phyloP scores from a whole-genome alignment of 441 rosid species.

The Brassica hybrid region DNA sequence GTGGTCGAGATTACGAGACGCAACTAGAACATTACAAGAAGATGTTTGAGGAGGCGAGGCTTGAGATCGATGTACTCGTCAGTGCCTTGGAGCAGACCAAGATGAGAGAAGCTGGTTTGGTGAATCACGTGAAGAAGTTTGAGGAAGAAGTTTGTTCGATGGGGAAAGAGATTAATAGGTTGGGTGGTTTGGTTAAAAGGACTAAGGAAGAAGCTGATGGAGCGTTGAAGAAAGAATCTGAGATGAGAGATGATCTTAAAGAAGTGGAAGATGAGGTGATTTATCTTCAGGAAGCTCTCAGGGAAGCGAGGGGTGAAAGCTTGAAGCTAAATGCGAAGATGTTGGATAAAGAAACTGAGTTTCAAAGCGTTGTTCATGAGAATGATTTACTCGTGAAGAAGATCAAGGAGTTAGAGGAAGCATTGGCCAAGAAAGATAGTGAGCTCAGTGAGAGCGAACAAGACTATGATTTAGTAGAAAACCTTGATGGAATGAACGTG shows the following conservation, averaged over 20 bases:
- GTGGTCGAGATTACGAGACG: constrained; percentile 62
- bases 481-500: constrained; percentile 46
- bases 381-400: constrained; percentile 70
- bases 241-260: constrained; percentile 71
- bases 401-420: constrained; percentile 82
- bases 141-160: constrained; percentile 67
- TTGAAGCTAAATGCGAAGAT: constrained; percentile 66
- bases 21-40: neutral
- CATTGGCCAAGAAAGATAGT: constrained; percentile 56
- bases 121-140: constrained; percentile 54
- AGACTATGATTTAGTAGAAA: constrained; percentile 71
- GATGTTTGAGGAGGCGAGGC: constrained; percentile 45
- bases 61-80: constrained; percentile 63
- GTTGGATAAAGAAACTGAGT: constrained; percentile 78
- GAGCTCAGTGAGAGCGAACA: constrained; percentile 86
- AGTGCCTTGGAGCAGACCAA: constrained; percentile 56
- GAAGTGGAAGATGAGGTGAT: constrained; percentile 86
- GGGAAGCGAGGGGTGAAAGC: constrained; percentile 60
- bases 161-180: constrained; percentile 68
- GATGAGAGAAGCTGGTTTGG: constrained; percentile 65
- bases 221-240: constrained; percentile 67
- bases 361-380: constrained; percentile 70
- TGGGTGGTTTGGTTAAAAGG: constrained; percentile 62
- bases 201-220: constrained; percentile 74
- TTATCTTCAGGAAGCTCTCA: constrained; percentile 71